phyloP scores from a whole-genome alignment of 148 eudicot species.

The Agrostemma githago region DNA sequence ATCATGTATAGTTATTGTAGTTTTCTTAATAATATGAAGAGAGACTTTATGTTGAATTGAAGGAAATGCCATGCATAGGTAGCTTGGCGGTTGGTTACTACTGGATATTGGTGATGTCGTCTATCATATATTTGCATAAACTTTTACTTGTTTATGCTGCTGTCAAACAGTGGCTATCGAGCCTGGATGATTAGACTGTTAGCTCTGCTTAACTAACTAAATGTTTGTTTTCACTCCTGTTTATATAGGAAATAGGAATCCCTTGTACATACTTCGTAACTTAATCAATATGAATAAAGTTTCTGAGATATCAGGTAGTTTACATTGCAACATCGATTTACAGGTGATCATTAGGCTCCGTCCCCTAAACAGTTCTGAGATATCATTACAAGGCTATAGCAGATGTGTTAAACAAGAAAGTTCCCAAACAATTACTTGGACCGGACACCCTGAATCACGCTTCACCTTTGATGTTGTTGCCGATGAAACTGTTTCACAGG shows the following conservation, averaged over 20 bases:
- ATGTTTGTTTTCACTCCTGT: too few relatives aligned
- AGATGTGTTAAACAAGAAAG: slow-evolving; percentile 89
- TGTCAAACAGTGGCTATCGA: too few relatives aligned
- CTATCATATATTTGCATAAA: not conserved
- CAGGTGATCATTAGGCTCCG: slow-evolving; percentile 93
- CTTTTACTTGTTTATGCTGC: not conserved
- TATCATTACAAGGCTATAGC: slow-evolving; percentile 68
- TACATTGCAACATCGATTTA: slow-evolving; percentile 6
- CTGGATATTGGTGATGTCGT: not conserved
- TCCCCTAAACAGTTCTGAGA: slow-evolving; percentile 74
- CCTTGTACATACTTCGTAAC: too few relatives aligned
- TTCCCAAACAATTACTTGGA: slow-evolving; percentile 83
- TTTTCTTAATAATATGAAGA: not conserved
- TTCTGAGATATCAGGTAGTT: too few relatives aligned
- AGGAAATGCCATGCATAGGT: too few relatives aligned
- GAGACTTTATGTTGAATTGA: not conserved
- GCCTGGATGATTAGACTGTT: too few relatives aligned
- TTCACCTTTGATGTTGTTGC: slow-evolving; percentile 94
- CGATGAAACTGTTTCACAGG: slow-evolving; percentile 93
- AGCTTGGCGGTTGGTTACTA: not conserved
- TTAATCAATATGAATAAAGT: too few relatives aligned
- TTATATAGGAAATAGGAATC: too few relatives aligned
- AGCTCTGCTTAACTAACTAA: too few relatives aligned
- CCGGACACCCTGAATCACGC: slow-evolving; percentile 96
- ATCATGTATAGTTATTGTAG: not conserved